Evolutionary conservation across 2,329 filamentous ascomycete species (phyloP).

Genomic region (Blastomyces percursus): DNA sequence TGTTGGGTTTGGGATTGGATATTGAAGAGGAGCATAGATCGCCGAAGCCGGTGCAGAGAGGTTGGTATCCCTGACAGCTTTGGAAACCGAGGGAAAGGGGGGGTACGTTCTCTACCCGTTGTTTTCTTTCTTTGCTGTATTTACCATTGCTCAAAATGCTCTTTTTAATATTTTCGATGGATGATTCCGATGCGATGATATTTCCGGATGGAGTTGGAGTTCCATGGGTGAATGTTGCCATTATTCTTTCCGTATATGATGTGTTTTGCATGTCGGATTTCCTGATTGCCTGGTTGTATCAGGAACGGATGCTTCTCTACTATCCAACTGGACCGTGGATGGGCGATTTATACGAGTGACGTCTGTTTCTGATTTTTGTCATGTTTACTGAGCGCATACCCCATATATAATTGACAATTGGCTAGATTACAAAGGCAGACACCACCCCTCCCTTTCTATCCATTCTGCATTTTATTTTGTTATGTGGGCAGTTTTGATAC

Average conservation of each 20-base stretch:
- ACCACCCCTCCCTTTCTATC: not conserved
- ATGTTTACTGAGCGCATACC: not conserved
- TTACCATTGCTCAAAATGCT: not conserved
- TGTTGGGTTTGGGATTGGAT: constrained; percentile 14
- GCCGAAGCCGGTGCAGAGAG: not conserved
- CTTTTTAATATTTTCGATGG: not conserved
- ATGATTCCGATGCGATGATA: not conserved
- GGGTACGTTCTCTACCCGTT: not conserved
- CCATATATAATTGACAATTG: not conserved
- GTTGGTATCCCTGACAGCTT: constrained; percentile 1
- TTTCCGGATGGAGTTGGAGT: not conserved
- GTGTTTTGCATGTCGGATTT: not conserved
- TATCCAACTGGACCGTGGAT: not conserved
- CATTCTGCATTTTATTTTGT: not conserved
- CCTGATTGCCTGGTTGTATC: not conserved
- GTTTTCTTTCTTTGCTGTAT: not conserved
- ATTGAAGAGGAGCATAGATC: constrained; percentile 14
- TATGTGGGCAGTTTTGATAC: not conserved
- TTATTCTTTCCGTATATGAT: not conserved
- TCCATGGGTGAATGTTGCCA: not conserved
- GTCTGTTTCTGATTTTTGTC: not conserved
- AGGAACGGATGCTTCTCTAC: not conserved
- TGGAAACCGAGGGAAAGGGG: not conserved
- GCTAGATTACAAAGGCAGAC: not conserved
- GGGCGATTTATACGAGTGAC: not conserved